These are phyloP conservation scores for Candolleomyces aberdarensis DNA, from an alignment of 768 basidiomycete species.

Conservation along the genomic window DNA sequence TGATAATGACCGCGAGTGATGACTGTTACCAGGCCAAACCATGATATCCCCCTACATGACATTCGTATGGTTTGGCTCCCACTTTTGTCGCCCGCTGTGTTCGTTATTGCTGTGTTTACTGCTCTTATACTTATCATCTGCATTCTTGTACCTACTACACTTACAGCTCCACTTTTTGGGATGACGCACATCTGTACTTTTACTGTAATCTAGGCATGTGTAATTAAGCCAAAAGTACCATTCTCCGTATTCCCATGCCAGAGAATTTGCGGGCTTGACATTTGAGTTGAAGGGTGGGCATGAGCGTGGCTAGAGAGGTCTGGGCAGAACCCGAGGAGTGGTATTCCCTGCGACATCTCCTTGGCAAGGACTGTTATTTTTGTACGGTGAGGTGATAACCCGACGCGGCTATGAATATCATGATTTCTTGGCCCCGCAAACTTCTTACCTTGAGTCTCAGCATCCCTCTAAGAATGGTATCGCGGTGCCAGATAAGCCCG, in stretches of 20 bases:
- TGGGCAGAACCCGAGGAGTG: not conserved
- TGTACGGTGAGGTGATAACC: not conserved
- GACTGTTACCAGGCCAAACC: not conserved
- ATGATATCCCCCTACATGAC: constrained; percentile 3
- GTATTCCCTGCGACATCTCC: not conserved
- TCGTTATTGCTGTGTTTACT: constrained; percentile 12
- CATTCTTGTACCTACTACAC: not conserved
- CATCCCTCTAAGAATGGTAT: not conserved
- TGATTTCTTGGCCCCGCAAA: not conserved
- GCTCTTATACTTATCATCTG: constrained; percentile 4
- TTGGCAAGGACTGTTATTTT: constrained; percentile 10
- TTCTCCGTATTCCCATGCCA: not conserved
- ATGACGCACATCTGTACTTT: not conserved
- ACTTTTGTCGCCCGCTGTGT: not conserved
- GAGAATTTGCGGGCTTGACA: not conserved
- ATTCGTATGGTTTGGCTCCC: not conserved
- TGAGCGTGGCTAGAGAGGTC: constrained; percentile 5
- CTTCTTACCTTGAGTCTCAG: not conserved
- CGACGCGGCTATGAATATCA: not conserved
- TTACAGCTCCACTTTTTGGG: not conserved
- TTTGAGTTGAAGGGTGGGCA: not conserved
- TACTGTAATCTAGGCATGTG: constrained; percentile 1
- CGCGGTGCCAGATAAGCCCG: not conserved
- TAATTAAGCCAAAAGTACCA: not conserved
- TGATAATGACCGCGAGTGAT: constrained; percentile 30